phyloP scores from a whole-genome alignment of 148 eudicot species.

The Selenicereus undatus region DNA sequence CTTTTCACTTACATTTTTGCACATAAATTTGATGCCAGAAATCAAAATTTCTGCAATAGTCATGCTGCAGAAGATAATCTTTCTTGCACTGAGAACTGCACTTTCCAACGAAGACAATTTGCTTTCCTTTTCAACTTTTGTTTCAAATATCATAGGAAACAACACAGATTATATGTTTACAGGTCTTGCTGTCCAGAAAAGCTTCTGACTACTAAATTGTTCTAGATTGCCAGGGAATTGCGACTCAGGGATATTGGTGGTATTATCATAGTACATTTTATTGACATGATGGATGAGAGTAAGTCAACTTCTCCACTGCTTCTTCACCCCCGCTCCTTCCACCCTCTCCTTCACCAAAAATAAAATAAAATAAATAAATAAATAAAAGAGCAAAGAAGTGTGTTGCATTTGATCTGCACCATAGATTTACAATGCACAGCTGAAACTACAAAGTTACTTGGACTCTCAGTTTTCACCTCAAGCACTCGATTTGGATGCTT shows the following conservation, averaged over 20 bases:
- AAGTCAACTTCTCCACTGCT: conserved; percentile 28
- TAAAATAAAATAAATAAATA: too few relatives aligned
- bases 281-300: conserved; percentile 91
- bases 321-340: background rate
- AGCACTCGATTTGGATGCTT: background rate
- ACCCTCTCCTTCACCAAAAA: background rate
- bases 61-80: background rate
- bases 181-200: conserved; percentile 4
- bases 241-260: conserved; percentile 98
- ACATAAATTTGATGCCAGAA: background rate
- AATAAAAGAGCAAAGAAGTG: background rate
- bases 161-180: too few relatives aligned
- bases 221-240: conserved; percentile 92
- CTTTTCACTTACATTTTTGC: background rate
- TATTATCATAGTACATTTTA: conserved; percentile 91
- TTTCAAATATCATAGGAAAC: background rate
- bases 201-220: conserved; percentile 17
- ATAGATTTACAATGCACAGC: background rate
- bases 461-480: background rate
- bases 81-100: background rate
- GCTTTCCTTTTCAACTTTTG: background rate
- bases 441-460: background rate
- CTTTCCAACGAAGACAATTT: background rate
- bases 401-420: background rate
- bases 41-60: background rate